Evolutionary conservation across 768 basidiomycete species (phyloP), one percentile per base, ranked within the genome.

Genomic region (Phlebiopsis flavidoalba): DNA sequence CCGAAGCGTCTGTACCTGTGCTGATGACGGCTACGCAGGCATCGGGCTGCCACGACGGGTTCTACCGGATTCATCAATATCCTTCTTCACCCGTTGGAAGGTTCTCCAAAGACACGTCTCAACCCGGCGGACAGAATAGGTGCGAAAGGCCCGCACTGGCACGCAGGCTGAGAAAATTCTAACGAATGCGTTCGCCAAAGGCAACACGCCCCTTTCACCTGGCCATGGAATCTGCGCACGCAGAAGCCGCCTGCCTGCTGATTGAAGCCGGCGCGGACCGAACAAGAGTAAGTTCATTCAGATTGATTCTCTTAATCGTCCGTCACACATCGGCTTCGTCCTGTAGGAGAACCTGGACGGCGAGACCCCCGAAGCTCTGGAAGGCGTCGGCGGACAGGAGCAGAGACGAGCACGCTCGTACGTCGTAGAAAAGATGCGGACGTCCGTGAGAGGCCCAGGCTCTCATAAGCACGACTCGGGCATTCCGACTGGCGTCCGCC

Each of bases 181-280:
- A 52, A 63, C 52, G 22, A 48, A 63, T 59, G 43, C 53, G 65
- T 62, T 67, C 62, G 58, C 53, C 49, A 57, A 68, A 91, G 95
- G 96, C 54, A 97, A 98, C 70, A 98, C 97, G 1, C 94, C 97
- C 1, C 77, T 99, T n/a, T 40, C 97, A 99, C 79, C 84, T 99
- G 35, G 95, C 96, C 17, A 90, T 99, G 88, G 96, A 99, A 68
- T 94, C 91, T 57, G 96, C 88, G 17, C 91, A 98, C 70, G 96
- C 92, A 14, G 88, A 93, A 70, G 90, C 87, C 15, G 96, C 96
- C 10, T 90, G 94, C 1, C 72, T 90, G 53, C 80, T 99, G 54
- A 96, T 99, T 61, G 93, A 96, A 71, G 95, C 93, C 50, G 96
- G 96, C 19, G 95, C 95, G 8, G 96, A 98, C 79, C 86, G 96